These are phyloP conservation scores for Epichloe glyceriae DNA, from an alignment of 2,329 filamentous ascomycete genomes.

Conservation along the genomic window DNA sequence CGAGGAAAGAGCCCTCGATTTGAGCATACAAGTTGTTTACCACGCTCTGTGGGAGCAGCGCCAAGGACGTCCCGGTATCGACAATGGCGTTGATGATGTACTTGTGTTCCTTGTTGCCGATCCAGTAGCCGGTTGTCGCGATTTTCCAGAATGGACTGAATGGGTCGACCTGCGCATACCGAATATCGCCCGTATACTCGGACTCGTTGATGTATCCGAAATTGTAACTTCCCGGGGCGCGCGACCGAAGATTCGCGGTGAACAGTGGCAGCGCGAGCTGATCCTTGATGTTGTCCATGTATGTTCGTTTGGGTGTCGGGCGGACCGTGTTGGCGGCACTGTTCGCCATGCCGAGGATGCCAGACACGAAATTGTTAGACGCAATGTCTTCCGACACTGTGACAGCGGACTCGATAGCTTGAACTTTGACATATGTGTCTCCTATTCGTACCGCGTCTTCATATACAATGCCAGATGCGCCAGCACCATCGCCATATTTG, in stretches of 20 bases:
- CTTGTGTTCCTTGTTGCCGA: conserved; percentile 24
- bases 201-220: conserved; percentile 38
- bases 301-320: conserved; percentile 20
- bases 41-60: conserved; percentile 42
- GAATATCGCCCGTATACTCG: conserved; percentile 44
- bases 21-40: conserved; percentile 46
- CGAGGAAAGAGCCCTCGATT: conserved; percentile 36
- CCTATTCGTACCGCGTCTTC: conserved; percentile 51
- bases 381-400: conserved; percentile 35
- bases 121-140: conserved; percentile 38
- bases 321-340: conserved; percentile 21
- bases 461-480: conserved; percentile 51
- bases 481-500: conserved; percentile 51
- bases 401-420: conserved; percentile 54
- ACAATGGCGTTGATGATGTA: conserved; percentile 37
- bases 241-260: conserved; percentile 22
- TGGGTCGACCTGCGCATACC: conserved; percentile 39
- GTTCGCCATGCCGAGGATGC: conserved; percentile 23
- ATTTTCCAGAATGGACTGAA: conserved; percentile 50
- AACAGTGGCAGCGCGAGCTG: conserved; percentile 20
- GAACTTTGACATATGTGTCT: conserved; percentile 40
- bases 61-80: conserved; percentile 58
- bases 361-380: conserved; percentile 21
- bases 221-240: conserved; percentile 24
- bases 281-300: conserved; percentile 22